A percentile compares a stretch with the other conserved stretches of the same genome.
phyloP scores from a whole-genome alignment of 1,139 yeast species.

The Lodderomyces orthopsilosis region DNA sequence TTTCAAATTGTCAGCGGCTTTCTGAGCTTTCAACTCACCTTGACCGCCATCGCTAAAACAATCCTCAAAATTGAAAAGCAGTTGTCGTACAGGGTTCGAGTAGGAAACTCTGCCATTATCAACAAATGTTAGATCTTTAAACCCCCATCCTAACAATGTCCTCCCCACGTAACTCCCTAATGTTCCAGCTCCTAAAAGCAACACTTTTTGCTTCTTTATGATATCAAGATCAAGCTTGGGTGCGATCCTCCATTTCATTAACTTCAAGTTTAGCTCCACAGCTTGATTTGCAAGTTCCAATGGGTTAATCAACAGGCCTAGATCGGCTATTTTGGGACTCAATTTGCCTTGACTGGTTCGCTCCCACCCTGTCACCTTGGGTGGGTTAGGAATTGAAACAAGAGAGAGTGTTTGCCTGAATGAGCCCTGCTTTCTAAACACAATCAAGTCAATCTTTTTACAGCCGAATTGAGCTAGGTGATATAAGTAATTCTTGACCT shows the following conservation, averaged over 20 bases:
- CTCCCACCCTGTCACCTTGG: constrained; percentile 84
- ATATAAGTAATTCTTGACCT: constrained; percentile 63
- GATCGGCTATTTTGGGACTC: constrained; percentile 78
- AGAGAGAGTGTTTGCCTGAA: constrained; percentile 20
- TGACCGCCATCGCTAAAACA: constrained; percentile 56
- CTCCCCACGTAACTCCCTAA: constrained; percentile 90
- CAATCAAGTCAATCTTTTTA: constrained; percentile 37
- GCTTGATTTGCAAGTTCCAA: constrained; percentile 82
- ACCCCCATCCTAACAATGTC: constrained; percentile 92
- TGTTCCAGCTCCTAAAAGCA: constrained; percentile 94
- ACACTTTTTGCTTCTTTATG: constrained; percentile 57
- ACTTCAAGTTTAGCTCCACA: constrained; percentile 79
- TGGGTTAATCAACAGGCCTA: constrained; percentile 81
- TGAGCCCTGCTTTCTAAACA: constrained; percentile 27
- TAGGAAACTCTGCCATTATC: constrained; percentile 87
- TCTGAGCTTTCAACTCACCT: constrained; percentile 68
- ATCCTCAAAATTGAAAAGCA: constrained; percentile 74
- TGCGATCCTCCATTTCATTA: constrained; percentile 96
- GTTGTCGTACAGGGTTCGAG: constrained; percentile 94
- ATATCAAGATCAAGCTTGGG: constrained; percentile 73
- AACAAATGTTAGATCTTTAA: constrained; percentile 75
- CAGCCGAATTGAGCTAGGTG: constrained; percentile 45
- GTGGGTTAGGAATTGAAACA: constrained; percentile 11
- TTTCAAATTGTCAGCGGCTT: constrained; percentile 72
- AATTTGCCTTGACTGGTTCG: constrained; percentile 68